Evolutionary conservation across 345 rosid genomes (phyloP).

Genomic region (Gossypium australe): DNA sequence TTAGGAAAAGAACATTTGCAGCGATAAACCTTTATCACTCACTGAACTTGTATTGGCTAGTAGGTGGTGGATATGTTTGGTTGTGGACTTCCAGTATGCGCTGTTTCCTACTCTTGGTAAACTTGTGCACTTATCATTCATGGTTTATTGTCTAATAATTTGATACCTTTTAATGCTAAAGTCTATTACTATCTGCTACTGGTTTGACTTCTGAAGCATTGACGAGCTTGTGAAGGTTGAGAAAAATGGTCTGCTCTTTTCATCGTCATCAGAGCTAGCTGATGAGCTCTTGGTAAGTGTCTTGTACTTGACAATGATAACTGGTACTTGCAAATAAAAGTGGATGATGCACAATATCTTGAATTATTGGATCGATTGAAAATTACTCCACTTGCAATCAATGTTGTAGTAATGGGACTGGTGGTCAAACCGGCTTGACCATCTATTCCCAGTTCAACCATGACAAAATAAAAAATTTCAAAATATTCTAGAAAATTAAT

Average conservation of each 20-base stretch:
- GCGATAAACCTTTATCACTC: not conserved
- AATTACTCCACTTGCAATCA: too few relatives aligned
- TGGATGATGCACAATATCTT: not conserved
- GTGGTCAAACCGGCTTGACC: too few relatives aligned
- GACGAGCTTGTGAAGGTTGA: constrained; percentile 76
- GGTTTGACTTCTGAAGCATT: constrained; percentile 47
- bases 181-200: not conserved
- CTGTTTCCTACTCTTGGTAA: constrained; percentile 94
- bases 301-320: not conserved
- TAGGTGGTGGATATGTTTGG: constrained; percentile 99
- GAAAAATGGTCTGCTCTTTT: constrained; percentile 85
- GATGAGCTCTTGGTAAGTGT: too few relatives aligned
- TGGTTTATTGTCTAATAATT: constrained; percentile 1
- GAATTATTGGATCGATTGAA: too few relatives aligned
- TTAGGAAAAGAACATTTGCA: not conserved
- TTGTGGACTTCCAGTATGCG: constrained; percentile 96
- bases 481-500: too few relatives aligned
- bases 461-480: too few relatives aligned
- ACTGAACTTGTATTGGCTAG: constrained; percentile 15
- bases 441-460: too few relatives aligned
- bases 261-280: constrained; percentile 69
- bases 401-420: too few relatives aligned
- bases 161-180: not conserved
- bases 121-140: not conserved
- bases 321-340: not conserved